Evolutionary conservation across 768 basidiomycete genomes (phyloP).

Genomic region (Paxillus ammoniavirescens): DNA sequence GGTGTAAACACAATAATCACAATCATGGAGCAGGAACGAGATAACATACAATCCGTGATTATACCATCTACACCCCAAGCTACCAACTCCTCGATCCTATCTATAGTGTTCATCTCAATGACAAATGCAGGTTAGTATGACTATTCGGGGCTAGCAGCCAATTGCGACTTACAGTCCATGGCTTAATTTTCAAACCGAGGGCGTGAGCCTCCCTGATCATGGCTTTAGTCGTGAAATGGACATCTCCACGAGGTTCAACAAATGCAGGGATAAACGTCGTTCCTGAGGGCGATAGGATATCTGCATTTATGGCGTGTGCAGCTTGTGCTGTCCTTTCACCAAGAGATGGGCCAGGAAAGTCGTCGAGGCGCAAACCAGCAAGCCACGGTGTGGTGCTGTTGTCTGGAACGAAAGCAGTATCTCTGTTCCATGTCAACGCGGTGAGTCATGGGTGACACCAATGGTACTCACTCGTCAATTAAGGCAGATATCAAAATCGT

Average conservation of each 20-base stretch:
- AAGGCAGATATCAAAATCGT: slow-evolving; percentile 60
- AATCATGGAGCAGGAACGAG: neutral
- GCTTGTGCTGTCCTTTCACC: slow-evolving; percentile 66
- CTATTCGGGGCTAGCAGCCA: neutral
- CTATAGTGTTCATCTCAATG: slow-evolving; percentile 58
- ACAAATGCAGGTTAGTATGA: neutral
- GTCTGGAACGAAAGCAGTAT: slow-evolving; percentile 39
- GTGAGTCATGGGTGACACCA: neutral
- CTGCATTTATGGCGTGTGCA: slow-evolving; percentile 59
- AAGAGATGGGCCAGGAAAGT: slow-evolving; percentile 60
- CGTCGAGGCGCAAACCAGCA: slow-evolving; percentile 59
- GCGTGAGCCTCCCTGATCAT: slow-evolving; percentile 70
- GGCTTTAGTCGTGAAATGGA: slow-evolving; percentile 59
- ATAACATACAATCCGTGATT: slow-evolving; percentile 62
- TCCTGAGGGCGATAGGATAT: slow-evolving; percentile 64
- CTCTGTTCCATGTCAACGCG: slow-evolving; percentile 26
- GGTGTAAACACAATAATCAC: neutral
- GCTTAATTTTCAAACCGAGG: slow-evolving; percentile 61
- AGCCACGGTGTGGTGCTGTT: slow-evolving; percentile 61
- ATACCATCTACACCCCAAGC: slow-evolving; percentile 70
- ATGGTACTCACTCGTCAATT: slow-evolving; percentile 53
- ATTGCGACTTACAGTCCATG: slow-evolving; percentile 64
- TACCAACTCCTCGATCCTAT: slow-evolving; percentile 58
- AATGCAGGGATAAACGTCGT: slow-evolving; percentile 36
- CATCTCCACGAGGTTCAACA: slow-evolving; percentile 46